Evolutionary conservation across 176 grass and related monocot genomes (phyloP).

Genomic region (Hsuehochloa calcarea): DNA sequence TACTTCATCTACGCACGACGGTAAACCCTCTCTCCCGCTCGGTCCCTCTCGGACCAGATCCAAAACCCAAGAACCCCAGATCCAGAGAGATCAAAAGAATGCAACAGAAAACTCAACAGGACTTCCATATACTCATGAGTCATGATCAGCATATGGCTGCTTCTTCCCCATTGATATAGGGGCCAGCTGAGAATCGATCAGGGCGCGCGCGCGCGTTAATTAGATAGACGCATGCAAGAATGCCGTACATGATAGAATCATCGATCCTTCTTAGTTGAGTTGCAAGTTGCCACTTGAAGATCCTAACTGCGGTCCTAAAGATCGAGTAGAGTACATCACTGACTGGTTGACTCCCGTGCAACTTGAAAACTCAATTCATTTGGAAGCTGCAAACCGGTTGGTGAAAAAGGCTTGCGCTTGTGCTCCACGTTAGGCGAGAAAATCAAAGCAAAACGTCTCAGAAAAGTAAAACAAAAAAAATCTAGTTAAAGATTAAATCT

Average conservation of each 20-base stretch:
- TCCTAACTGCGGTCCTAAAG: constrained; percentile 4
- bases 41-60: too few relatives aligned
- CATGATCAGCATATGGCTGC: background rate
- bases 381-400: background rate
- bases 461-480: background rate
- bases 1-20: too few relatives aligned
- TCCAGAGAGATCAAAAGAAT: too few relatives aligned
- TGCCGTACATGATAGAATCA: background rate
- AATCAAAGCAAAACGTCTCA: background rate
- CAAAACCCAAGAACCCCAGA: too few relatives aligned
- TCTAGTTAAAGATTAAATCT: background rate
- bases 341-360: background rate
- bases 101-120: too few relatives aligned
- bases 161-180: background rate
- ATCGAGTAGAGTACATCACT: background rate
- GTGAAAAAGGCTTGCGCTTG: background rate
- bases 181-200: background rate
- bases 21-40: too few relatives aligned
- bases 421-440: background rate
- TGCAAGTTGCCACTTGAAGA: constrained; percentile 25
- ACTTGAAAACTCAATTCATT: background rate
- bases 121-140: background rate
- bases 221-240: background rate
- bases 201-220: background rate
- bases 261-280: background rate